Evolutionary conservation across 2,329 filamentous ascomycete genomes (phyloP), one percentile per base, ranked within the genome.

Genomic region (Ophiostoma perfectum): DNA sequence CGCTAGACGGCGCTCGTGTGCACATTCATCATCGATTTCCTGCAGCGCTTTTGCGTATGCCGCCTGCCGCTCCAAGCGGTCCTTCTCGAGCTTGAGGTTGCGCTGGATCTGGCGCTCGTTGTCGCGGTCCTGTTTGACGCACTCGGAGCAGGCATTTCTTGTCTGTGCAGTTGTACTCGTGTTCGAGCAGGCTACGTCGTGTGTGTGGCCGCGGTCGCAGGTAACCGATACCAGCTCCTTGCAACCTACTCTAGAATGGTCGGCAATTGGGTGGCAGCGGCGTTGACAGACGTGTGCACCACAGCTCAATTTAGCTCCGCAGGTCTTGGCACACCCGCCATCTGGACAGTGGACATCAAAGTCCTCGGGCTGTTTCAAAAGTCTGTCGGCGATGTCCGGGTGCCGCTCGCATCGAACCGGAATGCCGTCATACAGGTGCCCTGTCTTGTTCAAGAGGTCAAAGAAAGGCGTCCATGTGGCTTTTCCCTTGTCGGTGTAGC

Each of bases 281-380:
- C 78, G 80, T 0, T 79, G 78, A 72, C 90, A 93, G 0, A 73
- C 73, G 71, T 93, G 90, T 0, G 81, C 49, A 0, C 82, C 82
- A 67, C 90, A 92, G 1, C 74, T 79, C 1, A 92, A 77, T 1
- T 75, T 72, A 0, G 73, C 77, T 1, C 79, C 80, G 75, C 90
- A 93, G 27, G 80, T 80, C 65, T 86, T 79, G 0, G 78, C 78
- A 71, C 90, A 93, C 0, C 90, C 90, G 4, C 90, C 90, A 74
- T 93, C 88, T 0, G 90, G 90, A 52, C 85, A 89, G 18, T 83
- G 76, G 0, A 70, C 74, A 2, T 87, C 83, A 73, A 93, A 93
- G 58, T 91, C 85, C 0, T 81, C 74, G 0, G 83, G 81, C 0
- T 27, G 75, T 75, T 1, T 75, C 76, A 0, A 92, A 72, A 0